phyloP scores from a whole-genome alignment of 2,329 filamentous ascomycete genomes.

The Aspergillus amoenus region DNA sequence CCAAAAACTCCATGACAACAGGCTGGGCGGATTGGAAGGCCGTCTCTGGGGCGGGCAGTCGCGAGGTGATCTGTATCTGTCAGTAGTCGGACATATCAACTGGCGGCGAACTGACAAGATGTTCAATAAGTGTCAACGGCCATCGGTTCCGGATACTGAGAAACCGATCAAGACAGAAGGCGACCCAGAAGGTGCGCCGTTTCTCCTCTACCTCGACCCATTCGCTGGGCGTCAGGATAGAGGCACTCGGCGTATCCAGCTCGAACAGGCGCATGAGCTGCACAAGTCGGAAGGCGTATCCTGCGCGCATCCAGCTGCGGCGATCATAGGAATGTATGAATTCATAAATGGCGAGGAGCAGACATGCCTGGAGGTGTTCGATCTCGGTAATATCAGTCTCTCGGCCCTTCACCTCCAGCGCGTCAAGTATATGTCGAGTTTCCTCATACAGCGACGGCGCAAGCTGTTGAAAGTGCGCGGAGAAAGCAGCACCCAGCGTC shows the following conservation, averaged over 20 bases:
- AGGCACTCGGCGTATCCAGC: not conserved
- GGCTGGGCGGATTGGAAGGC: not conserved
- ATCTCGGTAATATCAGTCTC: not conserved
- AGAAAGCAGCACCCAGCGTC: constrained; percentile 9
- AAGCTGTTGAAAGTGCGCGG: not conserved
- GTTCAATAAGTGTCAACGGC: not conserved
- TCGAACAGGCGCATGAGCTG: not conserved
- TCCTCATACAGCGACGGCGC: not conserved
- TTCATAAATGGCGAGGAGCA: constrained; percentile 4
- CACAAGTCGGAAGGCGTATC: not conserved
- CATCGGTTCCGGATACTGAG: not conserved
- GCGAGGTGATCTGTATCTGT: not conserved
- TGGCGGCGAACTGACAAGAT: too few species aligned
- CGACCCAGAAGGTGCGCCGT: constrained; percentile 4
- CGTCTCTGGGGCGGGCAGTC: not conserved
- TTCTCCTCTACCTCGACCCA: not conserved
- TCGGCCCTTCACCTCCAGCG: not conserved
- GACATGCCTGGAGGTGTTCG: not conserved
- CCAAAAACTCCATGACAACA: not conserved
- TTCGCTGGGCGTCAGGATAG: not conserved
- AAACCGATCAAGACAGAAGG: constrained; percentile 5
- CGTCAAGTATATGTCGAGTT: not conserved
- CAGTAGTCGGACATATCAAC: not conserved
- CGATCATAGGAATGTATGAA: not conserved
- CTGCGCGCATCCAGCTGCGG: not conserved